Base-by-base conservation (phyloP, 768 basidiomycete species). In the Rhodotorula babjevae region DNA sequence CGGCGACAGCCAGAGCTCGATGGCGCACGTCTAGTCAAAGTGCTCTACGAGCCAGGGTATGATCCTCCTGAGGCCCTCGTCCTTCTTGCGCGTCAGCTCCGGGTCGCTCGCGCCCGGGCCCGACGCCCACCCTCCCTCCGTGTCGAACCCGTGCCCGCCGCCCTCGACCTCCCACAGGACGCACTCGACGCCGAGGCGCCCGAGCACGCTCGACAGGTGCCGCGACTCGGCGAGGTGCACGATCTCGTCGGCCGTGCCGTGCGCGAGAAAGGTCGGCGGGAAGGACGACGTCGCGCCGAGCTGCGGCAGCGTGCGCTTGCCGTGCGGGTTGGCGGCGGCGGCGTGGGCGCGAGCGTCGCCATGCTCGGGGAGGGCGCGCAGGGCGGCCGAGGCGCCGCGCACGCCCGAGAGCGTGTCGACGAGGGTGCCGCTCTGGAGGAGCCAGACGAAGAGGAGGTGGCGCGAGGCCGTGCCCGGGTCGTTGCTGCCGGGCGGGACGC, bases 151-250 rank as follows among this genome's bases (percentile, higher is more conserved):
- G 19, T 67, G 66, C 7, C 36, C 66, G 2, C 58, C 66, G 10
- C 66, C 66, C n/a, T 67, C 66, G 2, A 67, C 40, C 40, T 67
- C 66, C 58, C 36, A 36, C n/a, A 60, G 19, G 25, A n/a, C 40
- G 15, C 53, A 59, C 33, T 60, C 66, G 11, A 53, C 59, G 3
- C 66, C 58, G 6, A 2, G 7, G 27, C 33, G 14, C 21, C 29
- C 5, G 27, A 67, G 36, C 36, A 14, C 14, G 27, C 21, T 0
- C 2, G 2, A 3, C 49, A 67, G 44, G 15, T 49, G 50, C 12
- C 50, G 33, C 36, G 66, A 67, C 58, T 67, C 66, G 19, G 18
- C 58, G 16, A 44, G 3, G 12, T 14, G 16, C 2, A 67, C 58
- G 36, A 53, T 7, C n/a, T 27, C 2, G 50, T 67, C 66, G 9